Percentiles rank a stretch among this genome's conserved stretches.
Evolutionary conservation across 1,284 basidiomycete species (phyloP).

Genomic region (Dichomitus squalens): DNA sequence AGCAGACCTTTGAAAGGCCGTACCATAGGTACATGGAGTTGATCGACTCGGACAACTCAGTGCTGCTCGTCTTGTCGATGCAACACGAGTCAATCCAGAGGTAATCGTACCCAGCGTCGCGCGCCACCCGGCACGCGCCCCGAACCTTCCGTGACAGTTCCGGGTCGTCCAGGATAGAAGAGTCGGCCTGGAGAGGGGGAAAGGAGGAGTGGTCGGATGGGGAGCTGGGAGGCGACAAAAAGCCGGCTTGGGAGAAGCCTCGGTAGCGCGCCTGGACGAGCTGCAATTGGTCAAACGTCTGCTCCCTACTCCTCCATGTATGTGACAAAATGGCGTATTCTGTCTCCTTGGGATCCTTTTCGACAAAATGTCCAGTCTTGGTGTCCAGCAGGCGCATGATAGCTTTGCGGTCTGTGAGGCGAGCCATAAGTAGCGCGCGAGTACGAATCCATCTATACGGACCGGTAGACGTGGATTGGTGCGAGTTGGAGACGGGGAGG

Average conservation of each 20-base stretch:
- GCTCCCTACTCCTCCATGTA: neutral
- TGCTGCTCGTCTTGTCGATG: slow-evolving; percentile 12
- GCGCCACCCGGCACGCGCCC: slow-evolving; percentile 1
- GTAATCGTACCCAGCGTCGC: neutral
- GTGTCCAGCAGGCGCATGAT: too few relatives aligned
- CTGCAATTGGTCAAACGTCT: neutral
- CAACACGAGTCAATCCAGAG: slow-evolving; percentile 17
- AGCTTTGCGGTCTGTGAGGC: too few relatives aligned
- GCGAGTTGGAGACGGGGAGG: too few relatives aligned
- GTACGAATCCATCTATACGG: too few relatives aligned
- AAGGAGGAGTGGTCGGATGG: neutral
- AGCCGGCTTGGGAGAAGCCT: neutral
- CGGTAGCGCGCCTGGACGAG: neutral
- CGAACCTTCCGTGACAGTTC: slow-evolving; percentile 2
- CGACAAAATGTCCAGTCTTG: neutral
- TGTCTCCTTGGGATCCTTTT: neutral
- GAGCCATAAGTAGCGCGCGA: too few relatives aligned
- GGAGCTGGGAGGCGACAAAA: neutral
- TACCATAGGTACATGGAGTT: slow-evolving; percentile 5
- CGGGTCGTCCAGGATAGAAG: neutral
- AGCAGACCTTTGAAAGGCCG: neutral
- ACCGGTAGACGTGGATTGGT: too few relatives aligned
- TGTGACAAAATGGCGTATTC: neutral
- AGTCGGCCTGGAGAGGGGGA: neutral
- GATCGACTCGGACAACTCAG: slow-evolving; percentile 14